phyloP scores from a whole-genome alignment of 805 yeast genomes.

The Metschnikowia drakensbergensis region DNA sequence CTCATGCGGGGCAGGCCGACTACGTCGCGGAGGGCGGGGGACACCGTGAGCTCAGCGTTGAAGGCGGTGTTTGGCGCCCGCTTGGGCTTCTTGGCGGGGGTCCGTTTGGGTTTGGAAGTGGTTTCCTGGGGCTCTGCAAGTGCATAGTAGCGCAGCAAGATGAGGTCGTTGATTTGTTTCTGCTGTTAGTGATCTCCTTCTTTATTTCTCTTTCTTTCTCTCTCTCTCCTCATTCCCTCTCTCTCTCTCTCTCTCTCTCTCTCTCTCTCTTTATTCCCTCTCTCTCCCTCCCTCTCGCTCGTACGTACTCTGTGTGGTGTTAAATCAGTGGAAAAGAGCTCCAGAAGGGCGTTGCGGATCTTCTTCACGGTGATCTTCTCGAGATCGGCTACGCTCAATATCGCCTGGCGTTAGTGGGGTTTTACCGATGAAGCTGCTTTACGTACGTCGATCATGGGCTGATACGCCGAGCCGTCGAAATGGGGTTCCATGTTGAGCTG shows the following conservation, averaged over 20 bases:
- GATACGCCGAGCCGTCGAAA: constrained; percentile 6
- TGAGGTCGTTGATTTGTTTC: constrained; percentile 56
- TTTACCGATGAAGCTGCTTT: too few relatives aligned
- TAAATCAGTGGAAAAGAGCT: constrained; percentile 56
- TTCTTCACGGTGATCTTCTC: constrained; percentile 67
- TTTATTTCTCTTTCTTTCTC: too few relatives aligned
- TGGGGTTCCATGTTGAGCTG: background rate
- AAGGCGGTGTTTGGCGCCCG: constrained; percentile 33
- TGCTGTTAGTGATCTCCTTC: constrained; percentile 26
- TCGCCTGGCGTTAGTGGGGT: constrained; percentile 48
- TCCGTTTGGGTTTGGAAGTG: background rate
- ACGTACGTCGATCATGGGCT: constrained; percentile 20
- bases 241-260: background rate
- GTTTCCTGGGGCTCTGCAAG: constrained; percentile 28
- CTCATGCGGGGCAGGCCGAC: constrained; percentile 44
- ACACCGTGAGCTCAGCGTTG: constrained; percentile 44
- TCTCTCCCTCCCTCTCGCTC: too few relatives aligned
- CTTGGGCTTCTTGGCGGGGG: constrained; percentile 40
- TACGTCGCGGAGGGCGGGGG: constrained; percentile 49
- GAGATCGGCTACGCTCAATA: constrained; percentile 64
- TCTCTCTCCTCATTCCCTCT: background rate
- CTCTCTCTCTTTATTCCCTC: background rate
- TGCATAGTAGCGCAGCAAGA: constrained; percentile 53
- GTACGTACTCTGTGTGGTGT: constrained; percentile 41
- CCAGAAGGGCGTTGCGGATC: constrained; percentile 69